Conservation (phyloP, 352 stramenopile genomes). For the Phytopythium chamaehyphon region DNA sequence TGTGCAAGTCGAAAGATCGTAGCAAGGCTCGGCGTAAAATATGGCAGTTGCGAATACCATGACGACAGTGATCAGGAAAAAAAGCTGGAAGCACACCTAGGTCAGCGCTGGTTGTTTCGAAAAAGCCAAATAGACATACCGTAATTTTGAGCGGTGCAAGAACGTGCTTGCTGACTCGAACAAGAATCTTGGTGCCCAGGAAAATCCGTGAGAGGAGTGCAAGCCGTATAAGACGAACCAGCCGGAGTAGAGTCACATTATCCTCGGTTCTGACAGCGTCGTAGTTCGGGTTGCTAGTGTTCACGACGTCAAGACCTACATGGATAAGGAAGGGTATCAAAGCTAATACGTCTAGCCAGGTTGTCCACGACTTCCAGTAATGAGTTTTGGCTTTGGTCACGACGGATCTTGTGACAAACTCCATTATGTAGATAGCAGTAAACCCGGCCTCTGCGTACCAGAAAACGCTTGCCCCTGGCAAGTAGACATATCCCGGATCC, state of each 20-base stretch:
- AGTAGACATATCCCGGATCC: constrained; percentile 37
- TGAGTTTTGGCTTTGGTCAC: constrained; percentile 16
- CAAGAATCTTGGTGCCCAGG: constrained; percentile 43
- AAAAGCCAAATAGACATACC: constrained; percentile 9
- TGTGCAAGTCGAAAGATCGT: constrained; percentile 37
- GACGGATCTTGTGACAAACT: constrained; percentile 32
- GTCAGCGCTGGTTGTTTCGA: too few species aligned
- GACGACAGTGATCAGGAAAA: constrained; percentile 48
- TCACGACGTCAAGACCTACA: constrained; percentile 4
- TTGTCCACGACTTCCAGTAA: constrained; percentile 27
- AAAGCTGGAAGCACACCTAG: constrained; percentile 27
- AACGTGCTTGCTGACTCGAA: constrained; percentile 24
- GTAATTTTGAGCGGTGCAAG: constrained; percentile 44
- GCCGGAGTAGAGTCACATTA: constrained; percentile 20
- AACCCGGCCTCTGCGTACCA: constrained; percentile 22
- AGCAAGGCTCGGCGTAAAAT: constrained; percentile 55
- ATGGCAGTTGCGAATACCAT: constrained; percentile 54
- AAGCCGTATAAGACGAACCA: constrained; percentile 33
- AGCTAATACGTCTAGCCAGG: constrained; percentile 29
- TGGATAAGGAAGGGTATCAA: constrained; percentile 27
- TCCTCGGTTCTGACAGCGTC: constrained; percentile 17
- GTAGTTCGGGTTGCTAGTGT: not conserved
- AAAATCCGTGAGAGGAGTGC: constrained; percentile 28
- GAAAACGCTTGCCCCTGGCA: constrained; percentile 29
- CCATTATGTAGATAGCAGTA: constrained; percentile 35